Evolutionary conservation across 2,329 filamentous ascomycete genomes (phyloP), one percentile per base, ranked within the genome.

Genomic region (Byssochlamys sp.): DNA sequence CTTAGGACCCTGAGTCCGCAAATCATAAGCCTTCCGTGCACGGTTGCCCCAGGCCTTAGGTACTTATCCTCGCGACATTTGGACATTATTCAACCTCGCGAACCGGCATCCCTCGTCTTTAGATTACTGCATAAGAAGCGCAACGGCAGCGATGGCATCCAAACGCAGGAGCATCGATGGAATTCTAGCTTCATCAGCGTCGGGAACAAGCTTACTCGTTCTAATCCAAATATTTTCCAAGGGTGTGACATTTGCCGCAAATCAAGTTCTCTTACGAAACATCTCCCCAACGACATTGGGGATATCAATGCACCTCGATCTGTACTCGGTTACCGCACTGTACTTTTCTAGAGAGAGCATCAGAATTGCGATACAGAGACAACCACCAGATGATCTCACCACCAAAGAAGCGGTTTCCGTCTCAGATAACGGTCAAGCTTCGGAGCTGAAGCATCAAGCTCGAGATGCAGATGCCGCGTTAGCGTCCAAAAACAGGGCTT

Each of bases 271-370:
- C 29, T 81, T 99, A 6, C 89, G 92, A 35, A 92, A 89, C 70
- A 78, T 97, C 51, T 95, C 91, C 1, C 91, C 94, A 0, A 83
- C 87, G 58, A 80, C 95, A 0, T 82, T 99, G 1, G 94, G 92
- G 4, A 80, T 95, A 4, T 88, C 91, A 1, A 87, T 91, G 0
- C 94, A 96, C 71, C 81, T 99, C 2, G 94, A 99, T 67, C 84
- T 97, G 0, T 96, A 91, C 72, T 91, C 92, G 59, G 87, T 95
- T 51, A 90, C 91, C 0, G 86, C 95, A n/a, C 81, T 99, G 0
- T 96, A 95, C 73, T 97, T 99, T 68, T 88, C 94, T 0, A 83
- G 94, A 45, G 94, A 99, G 74, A 92, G 88, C 66, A 77, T 97
- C 53, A 87, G 94, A 14, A 87, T 96, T n/a, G 91, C 92, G 27